Evolutionary conservation across 2,329 filamentous ascomycete species (phyloP).

Genomic region (Diaporthe destruens): DNA sequence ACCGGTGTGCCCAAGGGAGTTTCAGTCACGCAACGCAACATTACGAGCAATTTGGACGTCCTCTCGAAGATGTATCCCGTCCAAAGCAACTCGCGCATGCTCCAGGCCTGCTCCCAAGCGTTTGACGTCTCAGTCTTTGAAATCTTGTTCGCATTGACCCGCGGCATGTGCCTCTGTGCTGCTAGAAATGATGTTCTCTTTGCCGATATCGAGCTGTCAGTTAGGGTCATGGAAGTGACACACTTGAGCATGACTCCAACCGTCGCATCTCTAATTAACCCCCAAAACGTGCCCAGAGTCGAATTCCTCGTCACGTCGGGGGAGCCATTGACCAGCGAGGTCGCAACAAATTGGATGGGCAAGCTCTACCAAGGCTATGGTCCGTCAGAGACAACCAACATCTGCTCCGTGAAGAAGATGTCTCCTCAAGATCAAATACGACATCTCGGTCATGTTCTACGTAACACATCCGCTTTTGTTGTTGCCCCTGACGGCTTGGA

Average conservation of each 20-base stretch:
- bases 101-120: constrained; percentile 86
- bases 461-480: constrained; percentile 82
- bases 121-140: constrained; percentile 94
- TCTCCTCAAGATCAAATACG: constrained; percentile 69
- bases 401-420: constrained; percentile 81
- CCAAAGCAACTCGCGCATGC: constrained; percentile 66
- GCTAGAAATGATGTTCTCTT: constrained; percentile 81
- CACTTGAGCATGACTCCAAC: constrained; percentile 90
- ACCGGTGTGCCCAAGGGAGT: constrained; percentile 87
- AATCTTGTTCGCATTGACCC: constrained; percentile 86
- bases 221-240: constrained; percentile 74
- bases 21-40: constrained; percentile 79
- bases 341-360: constrained; percentile 76
- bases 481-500: constrained; percentile 60
- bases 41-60: constrained; percentile 80
- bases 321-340: constrained; percentile 80
- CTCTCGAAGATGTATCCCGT: constrained; percentile 76
- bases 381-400: constrained; percentile 88
- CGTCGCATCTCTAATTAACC: constrained; percentile 80
- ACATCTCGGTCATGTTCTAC: constrained; percentile 81
- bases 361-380: constrained; percentile 86
- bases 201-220: constrained; percentile 75
- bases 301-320: constrained; percentile 84
- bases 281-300: constrained; percentile 76
- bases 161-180: constrained; percentile 83